Evolutionary conservation across 2,329 filamentous ascomycete species (phyloP).

Genomic region (Apiospora rasikravindrae): DNA sequence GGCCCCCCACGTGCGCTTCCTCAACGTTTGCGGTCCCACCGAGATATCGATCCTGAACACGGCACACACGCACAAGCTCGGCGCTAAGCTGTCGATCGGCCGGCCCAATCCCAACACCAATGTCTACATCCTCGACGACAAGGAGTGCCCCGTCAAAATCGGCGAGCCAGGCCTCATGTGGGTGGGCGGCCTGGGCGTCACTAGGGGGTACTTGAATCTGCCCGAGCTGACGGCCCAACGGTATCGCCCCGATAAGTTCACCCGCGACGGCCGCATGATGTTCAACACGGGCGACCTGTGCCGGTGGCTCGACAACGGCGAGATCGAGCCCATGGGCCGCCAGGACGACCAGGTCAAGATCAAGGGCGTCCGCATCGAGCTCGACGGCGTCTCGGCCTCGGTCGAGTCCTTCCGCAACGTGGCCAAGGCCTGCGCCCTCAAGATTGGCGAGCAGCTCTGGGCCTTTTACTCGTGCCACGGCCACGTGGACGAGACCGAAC

Average conservation of each 20-base stretch:
- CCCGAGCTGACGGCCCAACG: slow-evolving; percentile 18
- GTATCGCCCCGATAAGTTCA: slow-evolving; percentile 15
- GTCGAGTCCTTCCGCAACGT: slow-evolving; percentile 16
- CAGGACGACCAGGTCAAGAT: slow-evolving; percentile 56
- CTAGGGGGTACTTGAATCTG: slow-evolving; percentile 2
- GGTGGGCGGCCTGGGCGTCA: slow-evolving; percentile 12
- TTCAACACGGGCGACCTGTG: slow-evolving; percentile 42
- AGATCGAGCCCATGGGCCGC: slow-evolving; percentile 44
- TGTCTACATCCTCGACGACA: slow-evolving; percentile 8
- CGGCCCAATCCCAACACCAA: slow-evolving; percentile 18
- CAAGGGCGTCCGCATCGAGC: slow-evolving; percentile 51
- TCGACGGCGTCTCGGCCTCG: slow-evolving; percentile 37
- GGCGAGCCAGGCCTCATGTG: slow-evolving; percentile 4
- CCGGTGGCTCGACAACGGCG: slow-evolving; percentile 34
- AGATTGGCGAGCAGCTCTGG: slow-evolving; percentile 18
- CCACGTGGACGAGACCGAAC: not conserved
- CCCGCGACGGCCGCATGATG: slow-evolving; percentile 33
- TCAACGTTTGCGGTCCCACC: slow-evolving; percentile 13
- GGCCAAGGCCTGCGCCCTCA: slow-evolving; percentile 13
- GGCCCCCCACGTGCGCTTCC: slow-evolving; percentile 17
- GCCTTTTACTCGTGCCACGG: slow-evolving; percentile 13
- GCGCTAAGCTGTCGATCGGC: slow-evolving; percentile 16
- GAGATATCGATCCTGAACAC: slow-evolving; percentile 19
- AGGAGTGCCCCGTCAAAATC: slow-evolving; percentile 8
- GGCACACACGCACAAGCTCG: slow-evolving; percentile 14